Conservation (phyloP, 202 grass and related monocot genomes). For the Hordeum pubiflorum region DNA sequence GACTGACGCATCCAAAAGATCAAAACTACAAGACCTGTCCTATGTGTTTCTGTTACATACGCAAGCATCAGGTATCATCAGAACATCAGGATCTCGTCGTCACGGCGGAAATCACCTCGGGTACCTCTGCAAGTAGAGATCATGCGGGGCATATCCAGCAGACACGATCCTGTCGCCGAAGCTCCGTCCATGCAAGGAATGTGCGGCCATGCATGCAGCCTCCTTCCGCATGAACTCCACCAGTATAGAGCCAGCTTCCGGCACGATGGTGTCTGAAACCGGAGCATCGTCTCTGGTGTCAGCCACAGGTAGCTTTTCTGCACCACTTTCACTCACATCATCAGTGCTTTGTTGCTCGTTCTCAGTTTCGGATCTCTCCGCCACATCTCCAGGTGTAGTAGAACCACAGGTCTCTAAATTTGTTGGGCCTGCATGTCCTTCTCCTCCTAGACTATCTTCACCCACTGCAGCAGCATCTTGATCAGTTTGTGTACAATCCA, state of each 20-base stretch:
- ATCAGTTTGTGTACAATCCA: conserved; percentile 11
- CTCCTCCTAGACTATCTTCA: conserved; percentile 5
- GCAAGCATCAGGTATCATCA: neutral
- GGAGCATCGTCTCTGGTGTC: neutral
- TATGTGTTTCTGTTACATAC: neutral
- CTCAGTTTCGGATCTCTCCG: neutral
- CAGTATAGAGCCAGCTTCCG: conserved; percentile 59
- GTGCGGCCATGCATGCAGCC: conserved; percentile 53
- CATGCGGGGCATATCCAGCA: conserved; percentile 47
- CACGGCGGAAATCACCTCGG: conserved; percentile 29
- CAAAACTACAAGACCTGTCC: neutral
- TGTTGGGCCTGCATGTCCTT: conserved; percentile 3
- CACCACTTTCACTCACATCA: neutral
- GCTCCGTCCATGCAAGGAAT: conserved; percentile 65
- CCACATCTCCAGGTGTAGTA: neutral
- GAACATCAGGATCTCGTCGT: neutral
- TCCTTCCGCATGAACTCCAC: conserved; percentile 82
- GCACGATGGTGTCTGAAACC: neutral
- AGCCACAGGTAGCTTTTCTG: neutral
- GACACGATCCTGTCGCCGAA: conserved; percentile 43
- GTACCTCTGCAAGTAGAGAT: conserved; percentile 55
- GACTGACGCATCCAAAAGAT: neutral
- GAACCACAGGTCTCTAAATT: neutral
- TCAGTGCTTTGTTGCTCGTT: neutral
- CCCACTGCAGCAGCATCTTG: neutral